Evolutionary conservation across 1,284 basidiomycete species (phyloP).

Genomic region (Anthracocystis panici-leucophaei): DNA sequence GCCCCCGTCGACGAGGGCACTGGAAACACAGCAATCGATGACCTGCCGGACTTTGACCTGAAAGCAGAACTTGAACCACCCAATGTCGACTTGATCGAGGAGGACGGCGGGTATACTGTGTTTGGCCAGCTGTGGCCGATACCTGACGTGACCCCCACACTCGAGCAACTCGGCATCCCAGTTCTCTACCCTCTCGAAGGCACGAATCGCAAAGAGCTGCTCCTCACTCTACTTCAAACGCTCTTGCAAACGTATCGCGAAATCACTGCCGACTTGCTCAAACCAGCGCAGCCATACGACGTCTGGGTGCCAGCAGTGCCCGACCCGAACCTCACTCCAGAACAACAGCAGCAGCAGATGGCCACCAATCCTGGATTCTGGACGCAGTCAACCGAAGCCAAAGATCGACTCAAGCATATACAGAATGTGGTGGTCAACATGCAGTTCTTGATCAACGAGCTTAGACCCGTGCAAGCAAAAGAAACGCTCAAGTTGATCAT

Average conservation of each 20-base stretch:
- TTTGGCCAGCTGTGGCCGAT: constrained; percentile 68
- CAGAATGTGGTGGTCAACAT: constrained; percentile 66
- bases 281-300: constrained; percentile 61
- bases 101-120: constrained; percentile 65
- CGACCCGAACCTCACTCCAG: constrained; percentile 30
- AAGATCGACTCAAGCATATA: constrained; percentile 61
- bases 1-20: constrained; percentile 1
- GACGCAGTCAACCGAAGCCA: constrained; percentile 52
- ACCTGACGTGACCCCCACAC: constrained; percentile 56
- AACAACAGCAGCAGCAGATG: constrained; percentile 41
- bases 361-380: constrained; percentile 44
- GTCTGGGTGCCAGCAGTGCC: constrained; percentile 51
- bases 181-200: constrained; percentile 49
- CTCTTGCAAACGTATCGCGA: constrained; percentile 64
- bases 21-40: neutral
- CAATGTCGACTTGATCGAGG: constrained; percentile 64
- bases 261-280: constrained; percentile 55
- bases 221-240: constrained; percentile 65
- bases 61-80: constrained; percentile 53
- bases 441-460: constrained; percentile 65
- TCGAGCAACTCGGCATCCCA: constrained; percentile 59
- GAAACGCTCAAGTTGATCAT: constrained; percentile 59
- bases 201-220: constrained; percentile 41
- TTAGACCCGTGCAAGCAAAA: constrained; percentile 62
- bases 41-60: constrained; percentile 56